phyloP scores from a whole-genome alignment of 2,329 filamentous ascomycete species.

The Hyphodiscus sp. region DNA sequence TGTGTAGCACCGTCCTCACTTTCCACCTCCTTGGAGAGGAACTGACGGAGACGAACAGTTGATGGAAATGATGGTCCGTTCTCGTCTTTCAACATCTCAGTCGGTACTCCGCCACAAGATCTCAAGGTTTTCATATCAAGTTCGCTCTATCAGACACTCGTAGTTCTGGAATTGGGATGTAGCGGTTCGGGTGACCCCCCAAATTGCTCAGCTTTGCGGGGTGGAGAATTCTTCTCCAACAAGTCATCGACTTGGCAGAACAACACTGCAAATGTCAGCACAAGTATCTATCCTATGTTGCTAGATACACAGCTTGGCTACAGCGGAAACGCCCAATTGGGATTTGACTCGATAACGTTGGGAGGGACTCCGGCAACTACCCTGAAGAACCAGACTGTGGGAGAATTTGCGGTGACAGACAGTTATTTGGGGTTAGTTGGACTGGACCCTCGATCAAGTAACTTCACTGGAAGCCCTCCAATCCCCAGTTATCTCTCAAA shows the following conservation, averaged over 20 bases:
- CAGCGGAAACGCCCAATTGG: background rate
- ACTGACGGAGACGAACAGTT: no score
- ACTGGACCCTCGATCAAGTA: conserved; percentile 31
- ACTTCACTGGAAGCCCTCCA: conserved; percentile 30
- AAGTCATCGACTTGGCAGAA: conserved; percentile 48
- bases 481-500: conserved; percentile 31
- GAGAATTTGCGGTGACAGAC: background rate
- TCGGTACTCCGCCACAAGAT: conserved; percentile 34
- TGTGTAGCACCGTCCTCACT: no score
- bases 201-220: conserved; percentile 48
- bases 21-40: no score
- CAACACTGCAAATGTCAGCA: conserved; percentile 27
- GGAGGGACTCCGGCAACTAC: conserved; percentile 14
- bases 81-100: conserved; percentile 58
- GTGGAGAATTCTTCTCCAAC: conserved; percentile 47
- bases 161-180: conserved; percentile 51
- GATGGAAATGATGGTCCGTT: conserved; percentile 60
- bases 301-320: conserved; percentile 3
- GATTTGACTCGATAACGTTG: background rate
- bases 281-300: conserved; percentile 22
- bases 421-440: conserved; percentile 31
- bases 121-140: conserved; percentile 23
- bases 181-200: conserved; percentile 33
- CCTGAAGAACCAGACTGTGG: conserved; percentile 8
- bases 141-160: conserved; percentile 61